Evolutionary conservation across 768 basidiomycete species (phyloP).

Genomic region (Lanmaoa pseudosensibilis): DNA sequence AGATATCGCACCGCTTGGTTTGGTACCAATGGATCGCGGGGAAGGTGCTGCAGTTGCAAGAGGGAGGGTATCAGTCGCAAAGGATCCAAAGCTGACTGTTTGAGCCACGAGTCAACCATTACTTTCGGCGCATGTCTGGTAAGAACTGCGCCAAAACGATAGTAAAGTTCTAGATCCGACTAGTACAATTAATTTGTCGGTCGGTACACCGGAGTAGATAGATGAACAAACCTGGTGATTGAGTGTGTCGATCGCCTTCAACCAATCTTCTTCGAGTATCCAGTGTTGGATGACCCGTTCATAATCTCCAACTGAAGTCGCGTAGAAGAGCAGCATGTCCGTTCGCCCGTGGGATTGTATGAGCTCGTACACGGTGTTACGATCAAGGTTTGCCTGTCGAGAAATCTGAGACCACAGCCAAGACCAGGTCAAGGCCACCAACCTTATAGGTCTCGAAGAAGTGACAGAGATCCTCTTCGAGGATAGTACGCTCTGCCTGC

Average conservation of each 20-base stretch:
- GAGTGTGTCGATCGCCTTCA: slow-evolving; percentile 85
- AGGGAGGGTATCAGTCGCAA: slow-evolving; percentile 87
- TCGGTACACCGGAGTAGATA: neutral
- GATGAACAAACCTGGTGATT: slow-evolving; percentile 69
- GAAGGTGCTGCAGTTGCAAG: slow-evolving; percentile 72
- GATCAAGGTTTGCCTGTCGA: slow-evolving; percentile 78
- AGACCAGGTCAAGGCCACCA: slow-evolving; percentile 7
- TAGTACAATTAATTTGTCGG: slow-evolving; percentile 32
- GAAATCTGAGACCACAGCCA: neutral
- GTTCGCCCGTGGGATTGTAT: slow-evolving; percentile 92
- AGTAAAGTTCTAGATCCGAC: slow-evolving; percentile 87
- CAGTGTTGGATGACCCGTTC: slow-evolving; percentile 88
- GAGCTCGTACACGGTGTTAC: slow-evolving; percentile 84
- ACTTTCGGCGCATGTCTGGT: slow-evolving; percentile 85
- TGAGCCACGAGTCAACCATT: slow-evolving; percentile 90
- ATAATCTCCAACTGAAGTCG: slow-evolving; percentile 76
- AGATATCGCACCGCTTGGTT: slow-evolving; percentile 93
- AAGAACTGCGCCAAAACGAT: slow-evolving; percentile 86
- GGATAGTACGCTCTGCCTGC: slow-evolving; percentile 69
- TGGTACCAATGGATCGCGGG: slow-evolving; percentile 67
- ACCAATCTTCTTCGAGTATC: slow-evolving; percentile 91
- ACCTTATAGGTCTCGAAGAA: slow-evolving; percentile 97
- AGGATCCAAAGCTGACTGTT: slow-evolving; percentile 77
- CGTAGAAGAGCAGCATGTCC: slow-evolving; percentile 90
- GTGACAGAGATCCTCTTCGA: slow-evolving; percentile 91